phyloP scores from a whole-genome alignment of 2,329 filamentous ascomycete genomes.

The Cryphonectria radicalis region DNA sequence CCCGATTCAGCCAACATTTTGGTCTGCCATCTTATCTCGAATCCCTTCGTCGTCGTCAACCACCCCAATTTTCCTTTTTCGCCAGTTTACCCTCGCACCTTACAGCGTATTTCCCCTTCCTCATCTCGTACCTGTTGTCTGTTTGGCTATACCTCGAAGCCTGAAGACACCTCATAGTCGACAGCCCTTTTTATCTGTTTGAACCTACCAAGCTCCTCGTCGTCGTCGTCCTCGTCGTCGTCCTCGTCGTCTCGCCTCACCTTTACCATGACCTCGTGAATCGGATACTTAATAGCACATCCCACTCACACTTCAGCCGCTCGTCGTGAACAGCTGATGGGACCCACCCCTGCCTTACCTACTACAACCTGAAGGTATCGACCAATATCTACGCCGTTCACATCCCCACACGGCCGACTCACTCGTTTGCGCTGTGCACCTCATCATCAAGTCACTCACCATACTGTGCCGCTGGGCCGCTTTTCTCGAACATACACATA shows the following conservation, averaged over 20 bases:
- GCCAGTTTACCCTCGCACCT: background rate
- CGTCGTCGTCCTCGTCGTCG: background rate
- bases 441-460: background rate
- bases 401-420: background rate
- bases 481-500: slow-evolving; percentile 8
- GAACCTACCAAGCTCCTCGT: background rate
- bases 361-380: slow-evolving; percentile 11
- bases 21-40: slow-evolving; percentile 12
- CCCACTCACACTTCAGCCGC: slow-evolving; percentile 4
- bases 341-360: slow-evolving; percentile 11
- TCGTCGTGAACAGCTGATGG: background rate
- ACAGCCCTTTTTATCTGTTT: background rate
- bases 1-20: background rate
- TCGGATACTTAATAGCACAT: background rate
- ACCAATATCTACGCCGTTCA: background rate
- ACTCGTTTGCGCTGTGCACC: background rate
- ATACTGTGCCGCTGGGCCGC: slow-evolving; percentile 9
- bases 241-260: slow-evolving; percentile 1
- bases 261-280: background rate
- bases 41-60: slow-evolving; percentile 19
- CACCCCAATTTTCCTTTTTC: slow-evolving; percentile 9
- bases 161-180: background rate
- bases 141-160: slow-evolving; percentile 6
- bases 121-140: background rate
- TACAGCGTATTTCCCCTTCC: background rate